Base-by-base conservation (phyloP, 768 basidiomycete species). In the Cyclocybe aegerita region DNA sequence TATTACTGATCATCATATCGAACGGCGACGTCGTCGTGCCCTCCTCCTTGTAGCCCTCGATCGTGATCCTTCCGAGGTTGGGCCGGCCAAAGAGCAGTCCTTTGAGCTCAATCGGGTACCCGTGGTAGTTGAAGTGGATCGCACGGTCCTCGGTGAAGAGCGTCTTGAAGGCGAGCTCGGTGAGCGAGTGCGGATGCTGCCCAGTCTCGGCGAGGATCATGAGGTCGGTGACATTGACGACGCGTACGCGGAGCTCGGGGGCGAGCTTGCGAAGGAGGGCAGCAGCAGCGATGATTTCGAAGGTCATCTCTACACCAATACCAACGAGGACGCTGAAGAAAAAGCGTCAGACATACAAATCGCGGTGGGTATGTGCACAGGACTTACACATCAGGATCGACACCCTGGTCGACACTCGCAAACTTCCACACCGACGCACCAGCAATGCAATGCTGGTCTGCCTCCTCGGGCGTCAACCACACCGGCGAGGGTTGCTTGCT, bases 401-500 rank as follows among this genome's bases (percentile, higher is more conserved):
- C 66, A 34, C 89, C 92, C 2, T 80, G 78, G 47, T 90, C 88
- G 15, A 82, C 79, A 49, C 87, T 89, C 39, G 83, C 88, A 60
- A 88, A 86, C 58, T 85, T 83, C 93, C 93, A 96, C 36, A 92
- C 78, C 1, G 88, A 90, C 1, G 88, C 88, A 35, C 93, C 93
- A 9, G 90, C 90, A 43, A 90, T 77, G 62, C 93, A 95, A 70
- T 94, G 92, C 77, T 43, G 59, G 53, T 90, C 74, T 7, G 90
- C 89, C 54, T 91, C 89, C 57, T 92, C 88, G 9, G 81, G 77
- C 29, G 76, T 80, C 29, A 93, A 64, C 85, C 87, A 92, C n/a
- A 86, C 82, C 2, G 86, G 82, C 4, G 85, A 86, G 3, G 86
- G 86, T 46, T 88, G 85, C 71, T 94, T 95, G 65, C 86, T 89